phyloP scores from a whole-genome alignment of 2,329 filamentous ascomycete genomes.

The Fusarium agapanthi region DNA sequence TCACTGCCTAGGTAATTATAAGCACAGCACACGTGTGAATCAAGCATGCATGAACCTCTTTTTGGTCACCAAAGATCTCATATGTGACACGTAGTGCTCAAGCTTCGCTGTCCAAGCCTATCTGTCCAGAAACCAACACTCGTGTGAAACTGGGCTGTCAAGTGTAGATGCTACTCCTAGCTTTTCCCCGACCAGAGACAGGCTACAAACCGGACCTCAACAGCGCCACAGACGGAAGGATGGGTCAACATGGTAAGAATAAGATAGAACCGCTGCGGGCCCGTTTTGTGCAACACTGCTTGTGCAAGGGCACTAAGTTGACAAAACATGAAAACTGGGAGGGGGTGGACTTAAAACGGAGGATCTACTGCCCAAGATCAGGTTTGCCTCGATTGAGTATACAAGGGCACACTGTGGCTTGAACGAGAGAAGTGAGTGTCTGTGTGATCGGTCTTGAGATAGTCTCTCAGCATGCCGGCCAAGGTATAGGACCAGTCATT shows the following conservation, averaged over 20 bases:
- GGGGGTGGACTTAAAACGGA: background rate
- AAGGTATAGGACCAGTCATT: background rate
- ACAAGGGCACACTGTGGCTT: background rate
- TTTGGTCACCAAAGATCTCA: conserved; percentile 6
- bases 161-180: background rate
- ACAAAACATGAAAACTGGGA: background rate
- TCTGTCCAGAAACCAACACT: background rate
- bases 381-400: background rate
- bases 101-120: background rate
- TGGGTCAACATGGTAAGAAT: background rate
- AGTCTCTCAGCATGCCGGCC: background rate
- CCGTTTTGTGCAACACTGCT: conserved; percentile 15
- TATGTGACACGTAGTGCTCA: conserved; percentile 7
- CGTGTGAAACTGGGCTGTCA: conserved; percentile 24
- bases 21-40: background rate
- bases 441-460: background rate
- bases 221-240: background rate
- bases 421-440: background rate
- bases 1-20: background rate
- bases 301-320: background rate
- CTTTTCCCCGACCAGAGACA: conserved; percentile 8
- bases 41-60: conserved; percentile 9
- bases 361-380: background rate
- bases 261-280: background rate
- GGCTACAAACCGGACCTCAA: background rate